Evolutionary conservation across 2,329 filamentous ascomycete genomes (phyloP).

Genomic region (Penicillium sp.): DNA sequence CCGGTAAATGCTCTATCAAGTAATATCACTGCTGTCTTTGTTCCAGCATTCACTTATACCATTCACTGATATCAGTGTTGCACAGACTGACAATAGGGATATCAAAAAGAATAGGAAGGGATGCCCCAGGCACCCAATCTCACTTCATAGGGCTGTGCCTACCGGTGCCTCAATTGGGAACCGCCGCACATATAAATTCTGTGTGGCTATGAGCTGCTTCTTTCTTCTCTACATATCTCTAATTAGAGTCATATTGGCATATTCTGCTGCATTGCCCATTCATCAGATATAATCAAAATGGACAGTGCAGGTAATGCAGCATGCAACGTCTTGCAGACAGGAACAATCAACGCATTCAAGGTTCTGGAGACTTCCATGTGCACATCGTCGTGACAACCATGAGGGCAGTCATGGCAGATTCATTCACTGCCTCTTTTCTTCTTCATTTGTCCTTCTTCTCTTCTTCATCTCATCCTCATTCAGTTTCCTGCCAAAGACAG

Average conservation of each 20-base stretch:
- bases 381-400: neutral
- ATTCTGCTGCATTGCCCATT: too few species aligned
- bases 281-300: too few species aligned
- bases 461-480: neutral
- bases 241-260: too few species aligned
- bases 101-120: neutral
- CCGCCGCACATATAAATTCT: too few species aligned
- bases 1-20: neutral
- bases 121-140: too few species aligned
- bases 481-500: neutral
- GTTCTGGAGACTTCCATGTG: neutral
- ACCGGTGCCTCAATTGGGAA: too few species aligned
- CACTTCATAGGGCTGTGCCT: too few species aligned
- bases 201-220: too few species aligned
- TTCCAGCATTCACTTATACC: neutral
- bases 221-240: too few species aligned
- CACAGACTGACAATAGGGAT: neutral
- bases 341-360: neutral
- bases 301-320: too few species aligned
- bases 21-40: neutral
- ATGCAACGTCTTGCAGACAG: neutral
- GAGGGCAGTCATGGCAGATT: neutral
- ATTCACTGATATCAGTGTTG: neutral
- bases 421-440: neutral
- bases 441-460: neutral